Conservation (phyloP, 2,329 filamentous ascomycete species). For the Orbilia ellipsospora region DNA sequence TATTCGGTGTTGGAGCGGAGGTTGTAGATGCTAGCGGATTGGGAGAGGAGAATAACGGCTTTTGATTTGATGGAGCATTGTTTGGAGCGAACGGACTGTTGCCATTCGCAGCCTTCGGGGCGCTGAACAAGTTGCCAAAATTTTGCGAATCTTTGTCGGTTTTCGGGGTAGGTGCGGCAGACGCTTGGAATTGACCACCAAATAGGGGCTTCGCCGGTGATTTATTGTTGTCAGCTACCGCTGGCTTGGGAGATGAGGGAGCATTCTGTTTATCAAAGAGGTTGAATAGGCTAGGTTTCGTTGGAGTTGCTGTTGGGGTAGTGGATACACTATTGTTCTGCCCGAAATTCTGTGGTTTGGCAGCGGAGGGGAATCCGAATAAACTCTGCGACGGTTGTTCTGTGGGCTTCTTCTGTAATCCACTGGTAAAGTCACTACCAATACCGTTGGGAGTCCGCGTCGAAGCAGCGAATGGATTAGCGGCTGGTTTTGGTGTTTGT, state of each 20-base stretch:
- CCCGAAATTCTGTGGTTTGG: conserved; percentile 6
- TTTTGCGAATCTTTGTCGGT: conserved; percentile 5
- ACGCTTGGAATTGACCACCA: conserved; percentile 10
- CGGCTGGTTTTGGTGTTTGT: conserved; percentile 19
- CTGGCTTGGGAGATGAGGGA: not conserved
- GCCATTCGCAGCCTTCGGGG: not conserved
- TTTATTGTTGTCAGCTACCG: not conserved
- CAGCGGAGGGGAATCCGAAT: conserved; percentile 23
- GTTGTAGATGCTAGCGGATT: not conserved
- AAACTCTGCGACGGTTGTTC: conserved; percentile 5
- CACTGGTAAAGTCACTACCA: not conserved
- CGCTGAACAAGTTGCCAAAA: not conserved
- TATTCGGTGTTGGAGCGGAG: not conserved
- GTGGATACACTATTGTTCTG: conserved; percentile 2
- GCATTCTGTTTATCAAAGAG: conserved; percentile 19
- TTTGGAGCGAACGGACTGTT: not conserved
- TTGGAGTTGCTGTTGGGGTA: conserved; percentile 32
- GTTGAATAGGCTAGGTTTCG: conserved; percentile 25
- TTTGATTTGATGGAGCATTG: not conserved
- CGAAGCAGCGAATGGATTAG: conserved; percentile 21
- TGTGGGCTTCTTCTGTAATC: not conserved
- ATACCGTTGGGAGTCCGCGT: conserved; percentile 20
- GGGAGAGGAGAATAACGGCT: conserved; percentile 12
- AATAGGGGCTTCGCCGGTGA: conserved; percentile 18
- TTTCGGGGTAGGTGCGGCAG: not conserved